Conservation (phyloP, 192 early-diverging fungal species). For the Obelidium mucronatum region DNA sequence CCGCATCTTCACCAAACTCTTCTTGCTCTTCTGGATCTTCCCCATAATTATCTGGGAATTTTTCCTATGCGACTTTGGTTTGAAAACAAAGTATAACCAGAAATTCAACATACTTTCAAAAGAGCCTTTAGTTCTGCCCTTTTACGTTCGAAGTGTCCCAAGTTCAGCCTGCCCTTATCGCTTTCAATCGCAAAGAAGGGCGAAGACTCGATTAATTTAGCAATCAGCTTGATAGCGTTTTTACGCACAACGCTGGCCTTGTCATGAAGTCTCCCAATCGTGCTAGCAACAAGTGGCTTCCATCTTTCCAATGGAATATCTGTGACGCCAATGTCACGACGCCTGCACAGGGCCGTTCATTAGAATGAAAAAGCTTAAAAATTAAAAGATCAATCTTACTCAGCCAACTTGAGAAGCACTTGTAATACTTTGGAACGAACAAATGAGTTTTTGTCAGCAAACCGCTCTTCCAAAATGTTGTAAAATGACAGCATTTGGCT, state of each 20-base stretch:
- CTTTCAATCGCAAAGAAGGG: slow-evolving; percentile 76
- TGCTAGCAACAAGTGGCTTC: slow-evolving; percentile 70
- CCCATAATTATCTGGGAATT: slow-evolving; percentile 36
- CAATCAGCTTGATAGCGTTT: slow-evolving; percentile 86
- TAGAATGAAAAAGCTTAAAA: background rate
- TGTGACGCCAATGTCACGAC: slow-evolving; percentile 41
- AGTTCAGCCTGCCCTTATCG: slow-evolving; percentile 82
- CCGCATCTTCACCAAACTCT: slow-evolving; percentile 8
- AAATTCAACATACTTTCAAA: slow-evolving; percentile 59
- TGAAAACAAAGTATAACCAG: background rate
- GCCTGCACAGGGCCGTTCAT: slow-evolving; percentile 36
- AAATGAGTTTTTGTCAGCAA: slow-evolving; percentile 88
- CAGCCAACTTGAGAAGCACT: slow-evolving; percentile 78
- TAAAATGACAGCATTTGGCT: slow-evolving; percentile 83
- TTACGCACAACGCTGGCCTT: slow-evolving; percentile 90
- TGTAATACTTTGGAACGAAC: slow-evolving; percentile 90
- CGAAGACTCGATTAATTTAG: slow-evolving; percentile 82
- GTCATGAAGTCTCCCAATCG: slow-evolving; percentile 85
- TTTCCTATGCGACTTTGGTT: slow-evolving; percentile 24
- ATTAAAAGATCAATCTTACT: slow-evolving; percentile 54
- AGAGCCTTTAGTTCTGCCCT: slow-evolving; percentile 71
- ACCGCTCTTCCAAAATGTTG: slow-evolving; percentile 90
- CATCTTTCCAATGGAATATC: slow-evolving; percentile 63
- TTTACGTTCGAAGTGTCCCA: slow-evolving; percentile 73
- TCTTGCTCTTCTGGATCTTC: slow-evolving; percentile 32